Evolutionary conservation across 2,329 filamentous ascomycete species (phyloP), one percentile per base, ranked within the genome.

Genomic region (Fusarium sp.): DNA sequence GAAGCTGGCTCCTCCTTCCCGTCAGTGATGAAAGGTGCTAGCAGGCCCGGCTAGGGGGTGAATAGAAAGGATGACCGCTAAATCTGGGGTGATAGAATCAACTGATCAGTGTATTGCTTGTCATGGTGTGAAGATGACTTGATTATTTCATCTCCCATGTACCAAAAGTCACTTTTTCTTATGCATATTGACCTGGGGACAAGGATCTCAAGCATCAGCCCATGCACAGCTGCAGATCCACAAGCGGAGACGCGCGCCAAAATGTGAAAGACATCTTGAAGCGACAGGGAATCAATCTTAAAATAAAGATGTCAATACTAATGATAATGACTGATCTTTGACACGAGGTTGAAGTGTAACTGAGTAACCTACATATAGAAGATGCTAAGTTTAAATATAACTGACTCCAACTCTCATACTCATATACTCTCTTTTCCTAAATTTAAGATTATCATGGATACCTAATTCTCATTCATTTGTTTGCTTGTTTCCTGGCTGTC

Each of bases 181-280:
- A 46, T 47, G 31, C 11, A 15, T 30, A 11, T 16, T 8, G 31
- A 37, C 42, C 16, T 36, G 10, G 40, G 38, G 40, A 37, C 67
- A 69, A 52, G 66, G 67, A 69, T 67, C 23, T 26, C 16, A 23
- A 30, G 23, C 31, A 59, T 67, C 67, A 70, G 67, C 67, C 67
- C 52, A 69, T 67, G 67, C 66, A 62, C 66, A 69, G 55, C 56
- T 70, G 62, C 53, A 66, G 62, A 58, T 54, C 67, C 67, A 69
- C 57, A 46, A 53, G 62, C 59, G 67, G 67, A 67, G 67, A 53
- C 62, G 62, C 62, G 67, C 66, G 67, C 62, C 67, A 67, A 67
- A 67, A 20, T 37, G 60, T 65, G 56, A 62, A 65, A 65, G 50
- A 50, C 31, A 36, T 44, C 16, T 51, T 23, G 23, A 51, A 40